A percentile compares a stretch with the other conserved stretches of the same genome.
Conservation (phyloP, 441 rosid species). For the Kokia cookei region DNA sequence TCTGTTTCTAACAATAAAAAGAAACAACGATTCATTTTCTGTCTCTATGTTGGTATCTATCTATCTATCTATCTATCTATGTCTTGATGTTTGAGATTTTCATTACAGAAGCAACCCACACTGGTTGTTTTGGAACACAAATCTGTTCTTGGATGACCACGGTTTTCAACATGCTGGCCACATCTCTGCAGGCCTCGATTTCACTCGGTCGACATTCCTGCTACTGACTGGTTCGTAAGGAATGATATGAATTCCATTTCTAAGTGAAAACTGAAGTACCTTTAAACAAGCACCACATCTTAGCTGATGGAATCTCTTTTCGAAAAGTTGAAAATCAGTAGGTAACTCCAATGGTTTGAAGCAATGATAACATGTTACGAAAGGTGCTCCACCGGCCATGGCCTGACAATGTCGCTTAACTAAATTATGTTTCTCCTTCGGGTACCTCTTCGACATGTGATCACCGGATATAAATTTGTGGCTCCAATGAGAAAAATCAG, state of each 20-base stretch:
- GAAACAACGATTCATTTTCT: too few relatives aligned
- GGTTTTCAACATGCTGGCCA: not conserved
- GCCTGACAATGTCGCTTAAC: conserved; percentile 60
- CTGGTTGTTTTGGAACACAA: too few relatives aligned
- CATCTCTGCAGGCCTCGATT: not conserved
- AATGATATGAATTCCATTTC: conserved; percentile 38
- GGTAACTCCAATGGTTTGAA: conserved; percentile 58
- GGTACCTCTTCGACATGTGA: conserved; percentile 31
- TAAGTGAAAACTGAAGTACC: conserved; percentile 52
- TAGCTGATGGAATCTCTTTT: conserved; percentile 49
- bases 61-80: too few relatives aligned
- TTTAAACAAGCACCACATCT: conserved; percentile 74
- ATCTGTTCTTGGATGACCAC: not conserved
- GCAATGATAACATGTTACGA: conserved; percentile 61
- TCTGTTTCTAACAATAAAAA: not conserved
- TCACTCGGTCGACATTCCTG: not conserved
- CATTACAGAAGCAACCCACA: not conserved
- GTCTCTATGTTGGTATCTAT: too few relatives aligned
- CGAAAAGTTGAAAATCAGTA: conserved; percentile 53
- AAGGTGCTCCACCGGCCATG: conserved; percentile 76
- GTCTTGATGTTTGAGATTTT: too few relatives aligned
- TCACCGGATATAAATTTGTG: conserved; percentile 45
- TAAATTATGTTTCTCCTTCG: conserved; percentile 38
- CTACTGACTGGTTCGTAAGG: conserved; percentile 30
- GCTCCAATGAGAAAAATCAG: conserved; percentile 29